phyloP scores from a whole-genome alignment of 2,329 filamentous ascomycete genomes.

The Aspergillus nomiae region DNA sequence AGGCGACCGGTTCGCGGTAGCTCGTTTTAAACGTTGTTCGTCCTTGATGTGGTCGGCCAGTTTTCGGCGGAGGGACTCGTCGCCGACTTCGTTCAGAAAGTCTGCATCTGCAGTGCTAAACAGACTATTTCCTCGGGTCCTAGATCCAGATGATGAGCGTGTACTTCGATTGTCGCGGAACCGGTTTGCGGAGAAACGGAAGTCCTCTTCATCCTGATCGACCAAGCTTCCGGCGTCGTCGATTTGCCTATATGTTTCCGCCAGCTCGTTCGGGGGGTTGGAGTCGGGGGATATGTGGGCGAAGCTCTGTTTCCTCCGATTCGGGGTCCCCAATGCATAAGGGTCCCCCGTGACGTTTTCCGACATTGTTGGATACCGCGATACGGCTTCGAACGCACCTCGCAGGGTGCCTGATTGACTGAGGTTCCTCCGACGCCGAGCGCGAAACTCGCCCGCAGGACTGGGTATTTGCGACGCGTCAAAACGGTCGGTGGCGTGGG shows the following conservation, averaged over 20 bases:
- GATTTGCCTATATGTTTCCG: slow-evolving; percentile 43
- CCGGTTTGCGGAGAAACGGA: slow-evolving; percentile 7
- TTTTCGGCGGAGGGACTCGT: slow-evolving; percentile 37
- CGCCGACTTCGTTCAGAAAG: slow-evolving; percentile 36
- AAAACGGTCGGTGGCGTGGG: slow-evolving; percentile 29
- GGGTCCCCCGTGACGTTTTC: slow-evolving; percentile 20
- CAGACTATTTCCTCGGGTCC: slow-evolving; percentile 20
- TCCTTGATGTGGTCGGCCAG: slow-evolving; percentile 40
- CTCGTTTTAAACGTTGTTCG: slow-evolving; percentile 41
- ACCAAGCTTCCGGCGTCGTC: slow-evolving; percentile 40
- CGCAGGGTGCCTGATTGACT: slow-evolving; percentile 41
- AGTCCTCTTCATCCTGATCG: slow-evolving; percentile 36
- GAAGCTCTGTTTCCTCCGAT: slow-evolving; percentile 28
- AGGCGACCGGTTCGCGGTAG: slow-evolving; percentile 40
- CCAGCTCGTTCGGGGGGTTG: slow-evolving; percentile 42
- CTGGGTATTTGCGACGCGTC: slow-evolving; percentile 32
- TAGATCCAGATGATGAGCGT: slow-evolving; percentile 28
- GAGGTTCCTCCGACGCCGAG: slow-evolving; percentile 35
- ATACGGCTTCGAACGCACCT: slow-evolving; percentile 42
- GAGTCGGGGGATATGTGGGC: slow-evolving; percentile 35
- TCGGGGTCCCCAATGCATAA: slow-evolving; percentile 28
- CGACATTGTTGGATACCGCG: slow-evolving; percentile 29
- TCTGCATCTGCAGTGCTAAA: slow-evolving; percentile 32
- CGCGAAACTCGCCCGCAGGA: slow-evolving; percentile 30
- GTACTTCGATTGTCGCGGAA: slow-evolving; percentile 21